Evolutionary conservation across 805 yeast genomes (phyloP).

Genomic region (Ogataea polymorpha): DNA sequence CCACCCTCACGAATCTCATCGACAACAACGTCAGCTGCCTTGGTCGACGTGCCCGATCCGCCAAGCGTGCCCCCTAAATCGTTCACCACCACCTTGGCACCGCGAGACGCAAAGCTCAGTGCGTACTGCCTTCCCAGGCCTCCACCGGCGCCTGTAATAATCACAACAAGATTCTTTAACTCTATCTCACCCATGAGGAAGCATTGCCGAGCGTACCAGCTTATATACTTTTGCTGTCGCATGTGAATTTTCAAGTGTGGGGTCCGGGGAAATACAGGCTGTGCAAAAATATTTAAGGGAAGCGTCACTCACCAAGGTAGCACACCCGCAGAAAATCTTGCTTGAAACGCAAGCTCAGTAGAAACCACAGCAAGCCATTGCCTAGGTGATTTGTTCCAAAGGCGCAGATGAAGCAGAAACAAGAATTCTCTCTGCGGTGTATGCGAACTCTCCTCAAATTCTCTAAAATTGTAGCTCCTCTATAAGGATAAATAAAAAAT

Average conservation of each 20-base stretch:
- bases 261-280: conserved; percentile 12
- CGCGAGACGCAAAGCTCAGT: conserved; percentile 79
- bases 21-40: conserved; percentile 88
- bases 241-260: conserved; percentile 18
- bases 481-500: no score
- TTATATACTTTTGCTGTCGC: conserved; percentile 9
- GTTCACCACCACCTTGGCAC: conserved; percentile 93
- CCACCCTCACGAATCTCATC: conserved; percentile 73
- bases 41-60: conserved; percentile 66
- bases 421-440: no score
- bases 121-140: conserved; percentile 92
- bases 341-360: no score
- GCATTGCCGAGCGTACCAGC: neutral
- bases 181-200: conserved; percentile 33
- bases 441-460: no score
- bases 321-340: no score
- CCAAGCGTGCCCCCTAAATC: conserved; percentile 84
- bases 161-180: conserved; percentile 83
- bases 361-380: no score
- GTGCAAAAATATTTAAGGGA: conserved; percentile 1
- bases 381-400: no score
- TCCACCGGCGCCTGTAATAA: conserved; percentile 97
- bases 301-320: no score
- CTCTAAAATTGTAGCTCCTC: no score
- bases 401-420: no score